These are phyloP conservation scores for Chaetomiaceae sp. DNA, from an alignment of 2,329 filamentous ascomycete species.

Conservation along the genomic window DNA sequence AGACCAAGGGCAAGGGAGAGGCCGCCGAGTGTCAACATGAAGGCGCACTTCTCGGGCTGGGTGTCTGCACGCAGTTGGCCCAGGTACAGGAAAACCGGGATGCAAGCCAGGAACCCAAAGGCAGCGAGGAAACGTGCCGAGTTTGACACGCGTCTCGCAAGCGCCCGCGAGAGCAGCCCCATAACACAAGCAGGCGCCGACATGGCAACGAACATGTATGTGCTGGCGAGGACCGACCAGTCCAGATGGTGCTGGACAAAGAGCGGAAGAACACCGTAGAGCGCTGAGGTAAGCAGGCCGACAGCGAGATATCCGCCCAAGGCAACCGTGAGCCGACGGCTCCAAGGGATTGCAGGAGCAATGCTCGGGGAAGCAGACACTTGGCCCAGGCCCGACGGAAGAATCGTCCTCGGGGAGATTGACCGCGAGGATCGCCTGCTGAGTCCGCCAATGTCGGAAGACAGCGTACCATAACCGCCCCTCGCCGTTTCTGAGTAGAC, in stretches of 20 bases:
- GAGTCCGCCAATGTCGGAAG: background rate
- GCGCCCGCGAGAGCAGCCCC: conserved; percentile 14
- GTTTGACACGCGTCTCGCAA: conserved; percentile 15
- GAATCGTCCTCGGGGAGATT: conserved; percentile 13
- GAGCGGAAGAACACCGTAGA: conserved; percentile 23
- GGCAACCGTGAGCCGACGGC: conserved; percentile 17
- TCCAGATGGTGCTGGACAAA: conserved; percentile 17
- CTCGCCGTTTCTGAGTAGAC: background rate
- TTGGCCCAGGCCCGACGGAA: background rate
- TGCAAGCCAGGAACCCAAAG: conserved; percentile 19
- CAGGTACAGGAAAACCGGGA: conserved; percentile 20
- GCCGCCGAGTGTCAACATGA: conserved; percentile 17
- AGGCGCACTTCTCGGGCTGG: background rate
- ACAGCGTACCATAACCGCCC: conserved; percentile 22
- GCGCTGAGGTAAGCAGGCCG: conserved; percentile 18
- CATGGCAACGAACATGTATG: conserved; percentile 21
- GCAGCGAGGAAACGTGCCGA: conserved; percentile 19
- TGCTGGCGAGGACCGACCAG: conserved; percentile 17
- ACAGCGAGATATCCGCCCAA: conserved; percentile 21
- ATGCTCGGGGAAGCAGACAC: background rate
- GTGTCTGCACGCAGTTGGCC: conserved; percentile 9
- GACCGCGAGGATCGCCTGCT: conserved; percentile 14
- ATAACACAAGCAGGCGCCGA: conserved; percentile 21
- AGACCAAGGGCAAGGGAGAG: conserved; percentile 23
- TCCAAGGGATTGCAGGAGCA: background rate